Percentiles rank a stretch among this genome's conserved stretches.
These are phyloP conservation scores for Camellia japonica DNA, from an alignment of 148 eudicot genomes.

Conservation along the genomic window DNA sequence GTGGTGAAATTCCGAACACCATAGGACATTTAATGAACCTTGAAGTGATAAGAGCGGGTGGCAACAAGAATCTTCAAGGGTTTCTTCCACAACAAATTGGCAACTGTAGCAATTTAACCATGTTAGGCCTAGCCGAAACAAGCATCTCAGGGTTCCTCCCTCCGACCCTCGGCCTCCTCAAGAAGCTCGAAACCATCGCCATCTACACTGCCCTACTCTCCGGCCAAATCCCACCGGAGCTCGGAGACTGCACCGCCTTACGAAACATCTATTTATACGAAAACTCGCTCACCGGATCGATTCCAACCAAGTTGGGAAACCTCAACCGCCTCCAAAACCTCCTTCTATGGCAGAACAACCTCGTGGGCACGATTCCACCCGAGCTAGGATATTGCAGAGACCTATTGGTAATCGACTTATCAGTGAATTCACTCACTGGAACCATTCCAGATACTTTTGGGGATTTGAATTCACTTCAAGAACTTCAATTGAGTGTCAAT, in stretches of 20 bases:
- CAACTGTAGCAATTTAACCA: conserved; percentile 43
- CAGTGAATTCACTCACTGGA: conserved; percentile 64
- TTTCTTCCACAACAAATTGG: conserved; percentile 59
- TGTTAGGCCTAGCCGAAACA: conserved; percentile 75
- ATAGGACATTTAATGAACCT: conserved; percentile 55
- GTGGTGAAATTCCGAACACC: conserved; percentile 55
- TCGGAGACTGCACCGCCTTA: conserved; percentile 57
- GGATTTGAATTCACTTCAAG: conserved; percentile 45
- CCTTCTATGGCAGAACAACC: conserved; percentile 64
- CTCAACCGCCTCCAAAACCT: conserved; percentile 49
- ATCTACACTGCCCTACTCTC: conserved; percentile 69
- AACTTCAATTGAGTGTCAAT: conserved; percentile 60
- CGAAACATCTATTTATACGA: conserved; percentile 61
- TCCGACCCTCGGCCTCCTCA: conserved; percentile 47
- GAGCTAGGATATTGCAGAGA: conserved; percentile 49
- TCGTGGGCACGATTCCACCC: conserved; percentile 57
- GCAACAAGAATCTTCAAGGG: conserved; percentile 70
- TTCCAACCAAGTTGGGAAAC: conserved; percentile 48
- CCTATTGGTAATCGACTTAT: conserved; percentile 45
- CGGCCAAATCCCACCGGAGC: conserved; percentile 66
- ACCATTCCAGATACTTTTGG: conserved; percentile 51
- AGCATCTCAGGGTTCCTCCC: conserved; percentile 73
- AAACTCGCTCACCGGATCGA: conserved; percentile 60
- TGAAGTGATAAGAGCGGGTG: conserved; percentile 59
- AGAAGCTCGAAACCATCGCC: conserved; percentile 63